phyloP scores from a whole-genome alignment of 1,139 yeast species.

The Petasospora rhodanensis region DNA sequence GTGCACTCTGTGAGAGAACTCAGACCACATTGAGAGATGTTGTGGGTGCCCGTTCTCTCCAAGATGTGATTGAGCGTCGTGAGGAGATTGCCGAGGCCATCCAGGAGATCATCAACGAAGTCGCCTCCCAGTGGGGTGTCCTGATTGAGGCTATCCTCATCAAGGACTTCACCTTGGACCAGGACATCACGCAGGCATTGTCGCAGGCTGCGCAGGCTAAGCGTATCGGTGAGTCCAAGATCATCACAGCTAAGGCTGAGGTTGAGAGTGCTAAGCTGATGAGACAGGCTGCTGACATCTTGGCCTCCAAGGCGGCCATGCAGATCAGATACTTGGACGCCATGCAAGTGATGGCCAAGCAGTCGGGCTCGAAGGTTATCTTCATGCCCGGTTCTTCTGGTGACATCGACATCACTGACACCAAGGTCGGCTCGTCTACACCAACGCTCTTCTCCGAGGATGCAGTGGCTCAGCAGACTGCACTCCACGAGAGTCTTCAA shows the following conservation, averaged over 20 bases:
- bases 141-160: conserved; percentile 64
- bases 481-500: too few relatives aligned
- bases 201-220: conserved; percentile 76
- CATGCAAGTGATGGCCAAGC: conserved; percentile 66
- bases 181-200: conserved; percentile 55
- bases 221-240: conserved; percentile 74
- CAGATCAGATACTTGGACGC: conserved; percentile 78
- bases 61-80: conserved; percentile 71
- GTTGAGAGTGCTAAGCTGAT: conserved; percentile 72
- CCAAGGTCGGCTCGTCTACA: too few relatives aligned
- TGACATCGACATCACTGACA: too few relatives aligned
- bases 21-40: conserved; percentile 75
- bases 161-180: conserved; percentile 60
- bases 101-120: conserved; percentile 56
- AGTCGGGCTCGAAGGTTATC: conserved; percentile 60
- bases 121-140: conserved; percentile 73
- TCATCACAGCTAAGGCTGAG: conserved; percentile 72
- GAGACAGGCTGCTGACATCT: conserved; percentile 76
- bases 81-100: conserved; percentile 69
- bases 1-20: conserved; percentile 63
- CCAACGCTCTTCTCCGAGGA: too few relatives aligned
- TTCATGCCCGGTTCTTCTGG: conserved; percentile 59
- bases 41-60: conserved; percentile 61
- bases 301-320: conserved; percentile 75
- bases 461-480: too few relatives aligned